phyloP scores from a whole-genome alignment of 352 stramenopile genomes.

The Globisporangium paddicum region DNA sequence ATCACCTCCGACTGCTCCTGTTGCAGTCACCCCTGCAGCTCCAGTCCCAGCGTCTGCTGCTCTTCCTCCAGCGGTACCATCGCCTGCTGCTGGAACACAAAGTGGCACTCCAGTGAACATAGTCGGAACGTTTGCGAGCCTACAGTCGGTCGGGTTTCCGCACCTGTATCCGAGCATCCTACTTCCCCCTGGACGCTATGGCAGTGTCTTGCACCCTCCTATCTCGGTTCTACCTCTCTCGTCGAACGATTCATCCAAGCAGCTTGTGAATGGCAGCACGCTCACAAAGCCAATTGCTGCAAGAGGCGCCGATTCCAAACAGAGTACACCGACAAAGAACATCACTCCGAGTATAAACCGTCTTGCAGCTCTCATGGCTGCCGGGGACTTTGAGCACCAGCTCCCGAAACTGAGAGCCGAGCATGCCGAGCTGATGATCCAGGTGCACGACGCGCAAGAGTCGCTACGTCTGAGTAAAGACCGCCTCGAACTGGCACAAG shows the following conservation, averaged over 20 bases:
- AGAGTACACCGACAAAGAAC: conserved; percentile 4
- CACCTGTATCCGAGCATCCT: conserved; percentile 65
- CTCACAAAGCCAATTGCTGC: neutral
- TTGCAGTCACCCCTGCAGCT: neutral
- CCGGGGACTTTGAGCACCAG: conserved; percentile 63
- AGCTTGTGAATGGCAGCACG: neutral
- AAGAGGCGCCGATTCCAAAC: neutral
- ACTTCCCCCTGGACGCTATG: conserved; percentile 19
- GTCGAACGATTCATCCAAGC: neutral
- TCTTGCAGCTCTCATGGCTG: conserved; percentile 50
- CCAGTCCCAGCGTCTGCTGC: neutral
- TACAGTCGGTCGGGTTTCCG: conserved; percentile 35
- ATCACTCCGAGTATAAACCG: conserved; percentile 42
- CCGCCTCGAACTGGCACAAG: conserved; percentile 46
- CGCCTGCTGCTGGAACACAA: neutral
- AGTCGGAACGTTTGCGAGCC: conserved; percentile 20
- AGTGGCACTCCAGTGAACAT: conserved; percentile 1
- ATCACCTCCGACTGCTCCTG: conserved; percentile 7
- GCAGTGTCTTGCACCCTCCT: conserved; percentile 15
- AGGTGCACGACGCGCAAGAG: conserved; percentile 60
- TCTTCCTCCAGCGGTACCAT: neutral
- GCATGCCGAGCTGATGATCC: conserved; percentile 60
- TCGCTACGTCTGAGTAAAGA: conserved; percentile 63
- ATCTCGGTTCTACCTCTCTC: conserved; percentile 12
- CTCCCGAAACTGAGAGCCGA: conserved; percentile 69